Percentiles rank a stretch among this genome's conserved stretches.
phyloP scores from a whole-genome alignment of 805 yeast species.

The Yamadazyma endophytica region DNA sequence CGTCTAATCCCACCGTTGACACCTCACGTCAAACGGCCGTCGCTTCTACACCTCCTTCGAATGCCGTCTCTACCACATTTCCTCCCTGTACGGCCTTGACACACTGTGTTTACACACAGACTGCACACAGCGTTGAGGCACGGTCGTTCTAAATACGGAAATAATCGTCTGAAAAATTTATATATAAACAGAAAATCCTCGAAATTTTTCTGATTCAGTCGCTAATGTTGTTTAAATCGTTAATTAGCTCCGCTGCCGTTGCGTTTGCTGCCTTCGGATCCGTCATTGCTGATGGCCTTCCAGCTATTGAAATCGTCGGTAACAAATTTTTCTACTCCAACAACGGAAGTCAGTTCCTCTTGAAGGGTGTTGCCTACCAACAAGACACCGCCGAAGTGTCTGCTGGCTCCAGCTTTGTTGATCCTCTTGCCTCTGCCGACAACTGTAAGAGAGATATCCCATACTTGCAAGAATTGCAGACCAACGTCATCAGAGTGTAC shows the following conservation, averaged over 20 bases:
- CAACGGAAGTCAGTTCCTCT: slow-evolving; percentile 75
- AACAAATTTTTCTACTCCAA: slow-evolving; percentile 73
- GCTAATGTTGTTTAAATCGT: slow-evolving; percentile 7
- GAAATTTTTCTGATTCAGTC: too few relatives aligned
- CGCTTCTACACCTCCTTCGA: too few relatives aligned
- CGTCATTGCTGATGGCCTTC: slow-evolving; percentile 40
- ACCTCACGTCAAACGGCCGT: too few relatives aligned
- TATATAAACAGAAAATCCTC: too few relatives aligned
- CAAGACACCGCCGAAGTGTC: slow-evolving; percentile 55
- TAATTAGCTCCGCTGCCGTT: slow-evolving; percentile 2
- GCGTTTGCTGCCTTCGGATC: slow-evolving; percentile 4
- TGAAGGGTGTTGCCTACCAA: slow-evolving; percentile 80
- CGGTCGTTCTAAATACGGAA: too few relatives aligned
- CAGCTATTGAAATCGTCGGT: slow-evolving; percentile 69
- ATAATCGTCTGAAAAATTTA: too few relatives aligned
- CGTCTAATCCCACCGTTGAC: too few relatives aligned
- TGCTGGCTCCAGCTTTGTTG: slow-evolving; percentile 43
- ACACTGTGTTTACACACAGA: too few relatives aligned
- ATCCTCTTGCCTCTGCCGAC: slow-evolving; percentile 63
- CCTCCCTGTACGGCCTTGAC: too few relatives aligned
- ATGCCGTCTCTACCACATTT: too few relatives aligned
- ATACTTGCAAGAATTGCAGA: slow-evolving; percentile 54
- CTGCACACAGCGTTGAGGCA: too few relatives aligned
- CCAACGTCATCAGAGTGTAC: slow-evolving; percentile 74
- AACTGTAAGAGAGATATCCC: slow-evolving; percentile 74